phyloP scores from a whole-genome alignment of 2,329 filamentous ascomycete species.

The Exophiala aquamarina region DNA sequence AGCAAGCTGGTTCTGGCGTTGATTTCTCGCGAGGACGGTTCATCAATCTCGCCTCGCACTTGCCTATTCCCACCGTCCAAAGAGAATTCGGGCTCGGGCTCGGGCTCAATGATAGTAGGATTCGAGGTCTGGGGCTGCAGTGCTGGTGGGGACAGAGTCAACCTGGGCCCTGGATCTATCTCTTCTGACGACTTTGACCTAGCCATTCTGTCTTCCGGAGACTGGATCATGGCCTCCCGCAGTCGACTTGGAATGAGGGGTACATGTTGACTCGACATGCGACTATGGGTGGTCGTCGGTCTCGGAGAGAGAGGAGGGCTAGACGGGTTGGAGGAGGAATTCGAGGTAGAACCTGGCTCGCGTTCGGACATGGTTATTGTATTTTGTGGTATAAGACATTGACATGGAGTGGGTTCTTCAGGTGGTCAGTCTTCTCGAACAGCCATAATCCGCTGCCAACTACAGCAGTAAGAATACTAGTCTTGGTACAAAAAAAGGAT shows the following conservation, averaged over 20 bases:
- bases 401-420: no score
- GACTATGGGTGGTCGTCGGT: conserved; percentile 6
- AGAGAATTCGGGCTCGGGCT: conserved; percentile 5
- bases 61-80: conserved; percentile 4
- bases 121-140: conserved; percentile 6
- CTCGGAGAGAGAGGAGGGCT: conserved; percentile 20
- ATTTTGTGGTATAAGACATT: background rate
- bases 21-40: conserved; percentile 25
- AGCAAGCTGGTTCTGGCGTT: conserved; percentile 40
- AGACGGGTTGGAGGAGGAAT: background rate
- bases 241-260: conserved; percentile 27
- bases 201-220: conserved; percentile 25
- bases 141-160: conserved; percentile 10
- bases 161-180: background rate
- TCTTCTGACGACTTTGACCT: conserved; percentile 18
- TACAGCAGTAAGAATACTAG: no score
- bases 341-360: conserved; percentile 3
- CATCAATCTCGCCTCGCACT: conserved; percentile 18
- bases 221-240: conserved; percentile 24
- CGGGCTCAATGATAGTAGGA: conserved; percentile 18
- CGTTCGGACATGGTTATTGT: conserved; percentile 9
- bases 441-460: no score
- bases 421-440: no score
- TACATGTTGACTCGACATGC: conserved; percentile 19
- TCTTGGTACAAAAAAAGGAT: no score